Evolutionary conservation across 768 basidiomycete species (phyloP), one percentile per base, ranked within the genome.

Genomic region (Auricularia sp.): DNA sequence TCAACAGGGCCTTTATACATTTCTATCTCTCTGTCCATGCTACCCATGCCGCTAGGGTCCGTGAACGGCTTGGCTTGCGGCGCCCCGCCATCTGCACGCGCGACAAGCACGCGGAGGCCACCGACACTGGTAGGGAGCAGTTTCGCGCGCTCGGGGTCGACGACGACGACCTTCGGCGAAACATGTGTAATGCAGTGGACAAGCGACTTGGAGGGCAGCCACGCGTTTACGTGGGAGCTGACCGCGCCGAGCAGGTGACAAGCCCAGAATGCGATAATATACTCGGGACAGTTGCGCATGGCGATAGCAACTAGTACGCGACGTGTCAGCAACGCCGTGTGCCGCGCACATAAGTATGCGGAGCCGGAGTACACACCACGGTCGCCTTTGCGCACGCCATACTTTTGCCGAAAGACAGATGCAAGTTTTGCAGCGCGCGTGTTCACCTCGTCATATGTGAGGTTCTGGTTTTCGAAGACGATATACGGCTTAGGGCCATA

Each of bases 211-310:
- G 78, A 71, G n/a, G 83, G 84, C 51, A 86, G 76, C 85, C 64
- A 71, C 62, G 67, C 64, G 44, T 68, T 63, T 39, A 65, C 56
- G 34, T 56, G 16, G 16, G 84, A 84, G 39, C 81, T 70, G 5
- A 87, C 87, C 12, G 84, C 86, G 23, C 87, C 87, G 63, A 88
- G 75, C 42, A 85, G 74, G 69, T 87, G 84, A 70, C 80, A 82
- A 1, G 85, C 87, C 83, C 82, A 87, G 70, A 84, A 87, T 5
- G 78, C 76, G 56, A 83, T 76, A 8, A 86, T 72, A 69, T 80
- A 87, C 64, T 87, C 85, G 11, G 83, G 81, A 66, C 79, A 79
- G 69, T 88, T 88, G 53, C 86, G 80, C 64, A 84, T 83, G 68
- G 83, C 83, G 61, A 89, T 84, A 10, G 78, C 84, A 59, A 88